These are phyloP conservation scores for Chrysosporium keratinophilum DNA, from an alignment of 2,329 filamentous ascomycete genomes.

Conservation along the genomic window DNA sequence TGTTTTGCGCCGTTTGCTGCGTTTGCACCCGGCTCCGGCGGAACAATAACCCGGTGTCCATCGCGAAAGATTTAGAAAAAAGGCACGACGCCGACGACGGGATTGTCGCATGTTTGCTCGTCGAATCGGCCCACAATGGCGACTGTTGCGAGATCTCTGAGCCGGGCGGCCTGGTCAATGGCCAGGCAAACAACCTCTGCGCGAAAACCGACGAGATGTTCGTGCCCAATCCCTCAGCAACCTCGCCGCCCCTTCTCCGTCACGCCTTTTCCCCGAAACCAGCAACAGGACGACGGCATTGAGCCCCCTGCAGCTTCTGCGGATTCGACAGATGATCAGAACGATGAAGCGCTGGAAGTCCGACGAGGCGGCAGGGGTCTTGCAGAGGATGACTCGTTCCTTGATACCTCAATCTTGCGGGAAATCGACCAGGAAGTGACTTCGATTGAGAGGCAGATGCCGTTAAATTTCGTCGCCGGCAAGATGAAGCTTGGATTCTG, in stretches of 20 bases:
- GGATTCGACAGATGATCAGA: neutral
- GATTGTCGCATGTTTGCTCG: constrained; percentile 1
- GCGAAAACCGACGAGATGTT: constrained; percentile 10
- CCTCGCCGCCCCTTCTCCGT: constrained; percentile 7
- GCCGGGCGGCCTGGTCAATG: constrained; percentile 27
- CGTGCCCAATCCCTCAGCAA: constrained; percentile 1
- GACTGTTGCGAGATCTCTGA: constrained; percentile 30
- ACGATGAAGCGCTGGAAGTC: neutral
- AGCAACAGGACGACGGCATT: neutral
- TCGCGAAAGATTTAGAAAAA: neutral
- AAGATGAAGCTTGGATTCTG: constrained; percentile 31
- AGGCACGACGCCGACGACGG: neutral
- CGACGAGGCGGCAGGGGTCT: neutral
- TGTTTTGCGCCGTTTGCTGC: neutral
- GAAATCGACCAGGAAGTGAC: constrained; percentile 19
- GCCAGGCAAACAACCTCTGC: constrained; percentile 23
- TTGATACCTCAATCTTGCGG: constrained; percentile 16
- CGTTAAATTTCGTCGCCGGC: constrained; percentile 24
- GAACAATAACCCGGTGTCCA: neutral
- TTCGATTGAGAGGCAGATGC: constrained; percentile 25
- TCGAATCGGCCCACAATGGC: constrained; percentile 28
- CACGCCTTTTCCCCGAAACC: neutral
- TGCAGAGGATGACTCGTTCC: neutral
- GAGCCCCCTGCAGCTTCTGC: neutral
- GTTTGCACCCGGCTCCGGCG: neutral